Percentiles rank a stretch among this genome's conserved stretches.
phyloP scores from a whole-genome alignment of 371 early-diverging fungal genomes.

The Circinella umbellata region DNA sequence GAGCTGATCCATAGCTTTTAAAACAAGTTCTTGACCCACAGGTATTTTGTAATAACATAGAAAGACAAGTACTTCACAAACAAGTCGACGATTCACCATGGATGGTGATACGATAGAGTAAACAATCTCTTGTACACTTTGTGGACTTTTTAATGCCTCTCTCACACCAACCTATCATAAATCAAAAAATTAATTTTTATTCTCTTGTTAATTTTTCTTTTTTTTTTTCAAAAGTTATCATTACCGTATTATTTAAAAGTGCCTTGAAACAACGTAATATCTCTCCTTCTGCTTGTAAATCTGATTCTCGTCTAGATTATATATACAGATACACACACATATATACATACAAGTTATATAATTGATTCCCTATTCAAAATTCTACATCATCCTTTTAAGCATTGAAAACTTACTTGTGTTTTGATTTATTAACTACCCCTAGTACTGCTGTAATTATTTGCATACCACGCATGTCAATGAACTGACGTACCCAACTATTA shows the following conservation, averaged over 20 bases:
- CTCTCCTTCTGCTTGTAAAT: slow-evolving; percentile 75
- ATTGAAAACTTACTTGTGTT: slow-evolving; percentile 37
- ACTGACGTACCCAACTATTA: slow-evolving; percentile 62
- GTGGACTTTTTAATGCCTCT: slow-evolving; percentile 74
- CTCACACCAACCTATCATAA: slow-evolving; percentile 70
- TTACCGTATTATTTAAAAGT: slow-evolving; percentile 66
- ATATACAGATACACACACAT: no score
- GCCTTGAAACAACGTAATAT: slow-evolving; percentile 82
- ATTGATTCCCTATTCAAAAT: no score
- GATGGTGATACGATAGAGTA: slow-evolving; percentile 79
- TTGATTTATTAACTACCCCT: slow-evolving; percentile 53
- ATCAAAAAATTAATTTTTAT: neutral
- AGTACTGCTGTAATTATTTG: slow-evolving; percentile 68
- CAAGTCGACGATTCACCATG: slow-evolving; percentile 73
- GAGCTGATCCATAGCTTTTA: slow-evolving; percentile 71
- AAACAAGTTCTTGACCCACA: slow-evolving; percentile 73
- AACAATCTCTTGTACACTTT: slow-evolving; percentile 73
- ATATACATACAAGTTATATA: no score
- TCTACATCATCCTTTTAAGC: neutral
- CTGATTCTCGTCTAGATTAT: slow-evolving; percentile 59
- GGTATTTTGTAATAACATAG: slow-evolving; percentile 82
- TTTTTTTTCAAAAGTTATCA: slow-evolving; percentile 27
- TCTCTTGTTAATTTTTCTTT: neutral
- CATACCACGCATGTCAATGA: slow-evolving; percentile 74
- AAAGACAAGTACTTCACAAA: slow-evolving; percentile 82